Evolutionary conservation across 2,329 filamentous ascomycete species (phyloP), one percentile per base, ranked within the genome.

Genomic region (Shiraia sp.): DNA sequence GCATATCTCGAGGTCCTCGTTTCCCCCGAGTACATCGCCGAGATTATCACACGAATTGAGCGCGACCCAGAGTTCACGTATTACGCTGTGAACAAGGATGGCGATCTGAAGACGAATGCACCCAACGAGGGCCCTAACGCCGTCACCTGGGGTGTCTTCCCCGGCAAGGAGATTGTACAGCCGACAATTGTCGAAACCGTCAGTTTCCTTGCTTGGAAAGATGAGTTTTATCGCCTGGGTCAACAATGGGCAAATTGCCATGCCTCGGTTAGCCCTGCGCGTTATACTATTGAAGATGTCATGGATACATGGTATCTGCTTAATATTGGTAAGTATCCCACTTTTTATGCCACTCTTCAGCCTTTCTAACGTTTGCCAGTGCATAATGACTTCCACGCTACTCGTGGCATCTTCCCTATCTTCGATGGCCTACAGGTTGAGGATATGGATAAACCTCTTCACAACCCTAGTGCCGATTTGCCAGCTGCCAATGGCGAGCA

Each of bases 91-190:
- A 93, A 88, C 59, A 91, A 89, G 70, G 78, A 80, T 14, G 91
- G 92, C 19, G 82, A 86, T 42, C 78, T 97, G 41, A 85, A 84
- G 69, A 93, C 90, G 19, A 97, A 99, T 63, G 85, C 90, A 1
- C 84, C 85, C 7, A 82, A 83, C 15, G 90, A 95, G 56, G 88
- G 90, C 5, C 93, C 93, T 26, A 99, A 99, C 61, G 93, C 93
- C n/a, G 88, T 99, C 35, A 99, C 93, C 2, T 99, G 93, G 93
- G 93, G 93, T 71, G 95, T 99, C 24, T 99, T 97, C 75, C 92
- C 93, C 0, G 93, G 93, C 44, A 95, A 97, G 70, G 93, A 99
- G 72, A 96, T 99, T 65, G 91, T 99, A n/a, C 93, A 99, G 71
- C 93, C 93, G 10, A 99, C 93, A n/a, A 96, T 99, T 60, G 93